Base-by-base conservation (phyloP, 1,284 basidiomycete species). In the Malassezia cuniculi region DNA sequence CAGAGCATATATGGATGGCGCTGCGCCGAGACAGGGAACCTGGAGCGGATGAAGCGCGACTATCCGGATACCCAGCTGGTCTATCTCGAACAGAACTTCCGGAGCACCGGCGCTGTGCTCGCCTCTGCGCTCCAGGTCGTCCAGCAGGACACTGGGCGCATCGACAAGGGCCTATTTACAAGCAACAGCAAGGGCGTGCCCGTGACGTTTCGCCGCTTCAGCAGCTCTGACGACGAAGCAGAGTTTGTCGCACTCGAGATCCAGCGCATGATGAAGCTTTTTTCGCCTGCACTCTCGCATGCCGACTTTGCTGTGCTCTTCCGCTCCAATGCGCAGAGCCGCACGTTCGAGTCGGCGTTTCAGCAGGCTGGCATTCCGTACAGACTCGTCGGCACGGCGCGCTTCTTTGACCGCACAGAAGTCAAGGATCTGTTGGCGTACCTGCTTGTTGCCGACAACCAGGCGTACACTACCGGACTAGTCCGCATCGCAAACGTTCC, bases 1-100 rank as follows among this genome's bases (percentile, higher is more conserved):
- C 85, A 90, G 61, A 85, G 82, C 4, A 89, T 86, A 41, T 86
- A 86, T 54, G 83, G 83, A 10, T 90, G 85, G 85, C 76, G 85
- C 6, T 80, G 81, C 9, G 85, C 85, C 1, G 51, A 57, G 34
- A 69, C 64, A 17, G 49, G 54, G 18, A 58, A 63, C 34, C 41
- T 66, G n/a, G 48, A 54, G 27, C 48, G 42, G 27, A 61, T 66
- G 63, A 27, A 32, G 5, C 41, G 36, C n/a, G 48, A 62, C 18
- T 66, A 52, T 38, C 46, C 50, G 17, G 39, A 41, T 4, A 49
- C 48, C 2, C 54, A 73, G 41, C 78, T 82, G 47, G 78, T 89
- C 26, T 74, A 80, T 19, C 71, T 90, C 2, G 85, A 90, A 60
- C 75, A 86, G 59, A 90, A 86, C 63, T 93, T 87, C 65, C 78